Conservation (phyloP, 2,329 filamentous ascomycete genomes). For the Graphiopsis chlorocephala region DNA sequence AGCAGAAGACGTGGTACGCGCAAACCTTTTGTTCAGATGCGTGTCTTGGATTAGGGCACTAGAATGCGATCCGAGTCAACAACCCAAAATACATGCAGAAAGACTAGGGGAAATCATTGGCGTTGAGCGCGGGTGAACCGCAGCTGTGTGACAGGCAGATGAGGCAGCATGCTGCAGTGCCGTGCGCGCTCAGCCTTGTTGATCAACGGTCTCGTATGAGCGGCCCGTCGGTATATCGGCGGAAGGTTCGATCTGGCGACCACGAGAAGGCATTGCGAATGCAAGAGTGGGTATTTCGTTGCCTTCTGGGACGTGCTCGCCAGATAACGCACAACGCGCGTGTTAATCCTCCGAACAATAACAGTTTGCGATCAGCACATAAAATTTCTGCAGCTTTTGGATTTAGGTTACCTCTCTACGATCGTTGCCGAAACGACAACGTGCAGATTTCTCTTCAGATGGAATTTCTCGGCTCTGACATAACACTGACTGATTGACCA, state of each 20-base stretch:
- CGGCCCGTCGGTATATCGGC: background rate
- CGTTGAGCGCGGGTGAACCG: constrained; percentile 2
- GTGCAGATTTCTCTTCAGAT: background rate
- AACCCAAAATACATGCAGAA: background rate
- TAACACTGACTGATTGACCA: background rate
- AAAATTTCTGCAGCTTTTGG: background rate
- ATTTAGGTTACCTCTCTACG: background rate
- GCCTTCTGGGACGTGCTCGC: background rate
- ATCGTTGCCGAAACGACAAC: background rate
- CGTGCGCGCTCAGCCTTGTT: background rate
- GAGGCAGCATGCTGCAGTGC: background rate
- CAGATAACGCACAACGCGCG: background rate
- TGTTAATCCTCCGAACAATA: background rate
- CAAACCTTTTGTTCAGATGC: background rate
- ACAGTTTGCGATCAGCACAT: background rate
- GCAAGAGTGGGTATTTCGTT: background rate
- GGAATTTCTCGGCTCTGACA: background rate
- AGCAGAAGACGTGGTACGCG: background rate
- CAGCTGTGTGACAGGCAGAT: background rate
- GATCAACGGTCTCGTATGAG: background rate
- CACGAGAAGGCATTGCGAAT: background rate
- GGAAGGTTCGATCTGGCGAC: background rate
- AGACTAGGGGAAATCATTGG: constrained; percentile 6
- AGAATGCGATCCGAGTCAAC: background rate
- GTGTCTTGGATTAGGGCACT: background rate